Evolutionary conservation across 495 filamentous ascomycete genomes (phyloP).

Genomic region (Xylaria longipes): DNA sequence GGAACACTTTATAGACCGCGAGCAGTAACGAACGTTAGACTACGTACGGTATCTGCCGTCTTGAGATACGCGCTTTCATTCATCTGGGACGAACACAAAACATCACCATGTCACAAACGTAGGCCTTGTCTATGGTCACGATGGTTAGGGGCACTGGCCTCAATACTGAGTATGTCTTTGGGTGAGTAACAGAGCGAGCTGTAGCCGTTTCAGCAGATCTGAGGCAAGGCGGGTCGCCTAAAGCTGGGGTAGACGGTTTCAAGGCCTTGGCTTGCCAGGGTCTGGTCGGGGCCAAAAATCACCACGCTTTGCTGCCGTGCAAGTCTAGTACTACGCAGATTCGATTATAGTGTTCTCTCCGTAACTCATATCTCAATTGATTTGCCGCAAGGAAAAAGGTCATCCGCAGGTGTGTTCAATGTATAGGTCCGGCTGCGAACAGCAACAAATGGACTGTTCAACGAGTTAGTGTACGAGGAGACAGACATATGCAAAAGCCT

Average conservation of each 20-base stretch:
- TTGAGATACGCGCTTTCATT: conserved; percentile 4
- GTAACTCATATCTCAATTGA: not conserved
- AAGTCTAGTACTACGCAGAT: not conserved
- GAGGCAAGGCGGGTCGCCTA: conserved; percentile 24
- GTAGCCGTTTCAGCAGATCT: conserved; percentile 20
- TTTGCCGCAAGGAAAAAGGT: not conserved
- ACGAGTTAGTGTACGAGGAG: not conserved
- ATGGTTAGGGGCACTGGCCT: not conserved
- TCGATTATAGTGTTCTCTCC: not conserved
- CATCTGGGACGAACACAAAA: conserved; percentile 13
- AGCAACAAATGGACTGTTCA: not conserved
- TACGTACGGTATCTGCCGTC: not conserved
- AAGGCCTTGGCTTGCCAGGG: conserved; percentile 12
- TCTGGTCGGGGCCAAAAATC: not conserved
- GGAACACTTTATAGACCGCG: conserved; percentile 12
- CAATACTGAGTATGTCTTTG: not conserved
- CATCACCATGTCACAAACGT: conserved; percentile 18
- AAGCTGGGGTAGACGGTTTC: conserved; percentile 19
- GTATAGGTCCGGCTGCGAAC: not conserved
- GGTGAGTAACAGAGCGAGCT: conserved; percentile 4
- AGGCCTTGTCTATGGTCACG: not conserved
- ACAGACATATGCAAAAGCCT: not conserved
- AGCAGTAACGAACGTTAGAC: not conserved
- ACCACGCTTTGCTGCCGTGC: not conserved
- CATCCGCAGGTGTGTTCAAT: not conserved